Evolutionary conservation across 1,284 basidiomycete genomes (phyloP).

Genomic region (Malassezia obtusa): DNA sequence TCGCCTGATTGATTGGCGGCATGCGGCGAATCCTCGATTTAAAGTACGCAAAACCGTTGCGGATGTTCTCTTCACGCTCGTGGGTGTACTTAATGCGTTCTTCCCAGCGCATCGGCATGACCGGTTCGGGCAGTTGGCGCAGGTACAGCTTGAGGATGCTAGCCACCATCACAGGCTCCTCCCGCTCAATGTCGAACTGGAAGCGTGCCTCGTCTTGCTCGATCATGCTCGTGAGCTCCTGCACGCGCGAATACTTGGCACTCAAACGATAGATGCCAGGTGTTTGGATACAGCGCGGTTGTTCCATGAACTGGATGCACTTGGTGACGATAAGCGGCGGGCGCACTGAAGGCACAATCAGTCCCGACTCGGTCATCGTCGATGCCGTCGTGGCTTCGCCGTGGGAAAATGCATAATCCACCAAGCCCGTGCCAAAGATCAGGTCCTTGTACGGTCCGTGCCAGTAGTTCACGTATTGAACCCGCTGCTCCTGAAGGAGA

Average conservation of each 20-base stretch:
- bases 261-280: conserved; percentile 59
- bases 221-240: conserved; percentile 74
- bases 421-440: conserved; percentile 81
- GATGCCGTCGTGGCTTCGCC: conserved; percentile 9
- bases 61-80: conserved; percentile 57
- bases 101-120: conserved; percentile 73
- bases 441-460: conserved; percentile 69
- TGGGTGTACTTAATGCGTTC: conserved; percentile 58
- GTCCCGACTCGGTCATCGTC: conserved; percentile 63
- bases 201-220: conserved; percentile 82
- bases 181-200: conserved; percentile 62
- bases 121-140: conserved; percentile 79
- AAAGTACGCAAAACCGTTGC: conserved; percentile 35
- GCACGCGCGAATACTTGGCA: conserved; percentile 72
- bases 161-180: conserved; percentile 81
- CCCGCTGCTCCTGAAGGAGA: conserved; percentile 56
- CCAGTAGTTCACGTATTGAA: conserved; percentile 61
- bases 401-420: conserved; percentile 76
- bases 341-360: conserved; percentile 32
- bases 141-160: conserved; percentile 86
- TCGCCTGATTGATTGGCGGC: conserved; percentile 77
- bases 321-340: conserved; percentile 71
- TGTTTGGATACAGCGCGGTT: conserved; percentile 60
- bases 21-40: conserved; percentile 41
- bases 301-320: conserved; percentile 73